Conservation (phyloP, 2,329 filamentous ascomycete species). For the Berkeleyomyces basicola region DNA sequence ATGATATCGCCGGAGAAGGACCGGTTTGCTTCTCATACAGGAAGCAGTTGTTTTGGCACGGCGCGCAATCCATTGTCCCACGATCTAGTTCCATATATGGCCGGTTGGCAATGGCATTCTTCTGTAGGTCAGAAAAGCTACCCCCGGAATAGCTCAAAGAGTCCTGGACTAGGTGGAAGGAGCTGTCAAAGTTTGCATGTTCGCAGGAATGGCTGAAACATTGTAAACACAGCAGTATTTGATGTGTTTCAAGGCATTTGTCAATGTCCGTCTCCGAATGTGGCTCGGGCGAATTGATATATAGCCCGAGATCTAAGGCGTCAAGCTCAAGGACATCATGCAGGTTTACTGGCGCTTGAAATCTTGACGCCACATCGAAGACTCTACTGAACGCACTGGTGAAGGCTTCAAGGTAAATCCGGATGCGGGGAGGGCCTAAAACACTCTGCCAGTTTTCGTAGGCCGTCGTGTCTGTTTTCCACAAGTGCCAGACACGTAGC, state of each 20-base stretch:
- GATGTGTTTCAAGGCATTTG: slow-evolving; percentile 34
- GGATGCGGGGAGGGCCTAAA: not conserved
- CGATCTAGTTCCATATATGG: not conserved
- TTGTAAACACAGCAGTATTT: slow-evolving; percentile 39
- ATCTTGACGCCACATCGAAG: slow-evolving; percentile 24
- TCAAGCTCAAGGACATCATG: slow-evolving; percentile 31
- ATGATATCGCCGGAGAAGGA: not conserved
- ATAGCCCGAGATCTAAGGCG: slow-evolving; percentile 1
- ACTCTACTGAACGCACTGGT: slow-evolving; percentile 40
- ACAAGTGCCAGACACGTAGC: slow-evolving; percentile 7
- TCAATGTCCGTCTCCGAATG: slow-evolving; percentile 12
- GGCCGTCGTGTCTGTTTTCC: not conserved
- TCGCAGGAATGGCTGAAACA: slow-evolving; percentile 45
- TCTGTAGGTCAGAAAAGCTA: slow-evolving; percentile 3
- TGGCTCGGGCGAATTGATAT: not conserved
- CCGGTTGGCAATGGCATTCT: not conserved
- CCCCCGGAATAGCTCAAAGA: slow-evolving; percentile 3
- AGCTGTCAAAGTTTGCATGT: slow-evolving; percentile 38
- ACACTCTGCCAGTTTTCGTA: slow-evolving; percentile 5
- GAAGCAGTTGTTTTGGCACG: slow-evolving; percentile 11
- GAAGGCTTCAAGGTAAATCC: slow-evolving; percentile 21
- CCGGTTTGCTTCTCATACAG: not conserved
- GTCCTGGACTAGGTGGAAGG: slow-evolving; percentile 6
- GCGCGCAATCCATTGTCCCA: not conserved
- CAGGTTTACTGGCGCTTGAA: slow-evolving; percentile 28